Evolutionary conservation across 1,284 basidiomycete genomes (phyloP).

Genomic region (Polyporus tsugae): DNA sequence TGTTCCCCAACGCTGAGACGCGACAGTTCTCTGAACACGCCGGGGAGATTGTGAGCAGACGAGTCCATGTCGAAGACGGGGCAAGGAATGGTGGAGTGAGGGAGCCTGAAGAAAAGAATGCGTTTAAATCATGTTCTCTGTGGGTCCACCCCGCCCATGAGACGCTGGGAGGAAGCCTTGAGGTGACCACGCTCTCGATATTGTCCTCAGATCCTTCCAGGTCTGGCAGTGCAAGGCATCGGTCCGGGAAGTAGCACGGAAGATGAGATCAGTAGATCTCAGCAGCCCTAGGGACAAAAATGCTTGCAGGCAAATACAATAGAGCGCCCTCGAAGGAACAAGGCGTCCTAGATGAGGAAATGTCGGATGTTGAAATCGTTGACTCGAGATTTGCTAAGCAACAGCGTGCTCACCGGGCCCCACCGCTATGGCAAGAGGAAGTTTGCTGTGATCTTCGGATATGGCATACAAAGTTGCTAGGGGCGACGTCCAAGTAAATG

Average conservation of each 20-base stretch:
- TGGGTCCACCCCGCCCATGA: conserved; percentile 30
- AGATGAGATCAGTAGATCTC: conserved; percentile 28
- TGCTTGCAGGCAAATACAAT: conserved; percentile 22
- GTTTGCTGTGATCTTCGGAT: background rate
- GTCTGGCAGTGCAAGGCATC: conserved; percentile 15
- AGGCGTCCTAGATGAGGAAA: conserved; percentile 14
- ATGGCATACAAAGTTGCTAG: background rate
- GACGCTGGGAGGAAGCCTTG: conserved; percentile 26
- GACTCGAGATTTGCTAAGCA: conserved; percentile 15
- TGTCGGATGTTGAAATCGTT: conserved; percentile 10
- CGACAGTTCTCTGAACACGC: conserved; percentile 11
- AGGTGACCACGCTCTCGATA: conserved; percentile 21
- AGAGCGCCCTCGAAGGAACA: conserved; percentile 19
- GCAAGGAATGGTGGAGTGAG: conserved; percentile 12
- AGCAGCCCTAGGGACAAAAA: conserved; percentile 16
- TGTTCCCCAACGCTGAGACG: conserved; percentile 16
- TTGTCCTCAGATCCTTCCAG: conserved; percentile 16
- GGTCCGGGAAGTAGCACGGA: conserved; percentile 22
- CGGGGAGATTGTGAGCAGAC: background rate
- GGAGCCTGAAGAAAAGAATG: background rate
- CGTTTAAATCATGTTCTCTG: conserved; percentile 27
- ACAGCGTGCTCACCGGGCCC: conserved; percentile 1
- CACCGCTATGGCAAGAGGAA: background rate
- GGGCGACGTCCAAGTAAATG: background rate
- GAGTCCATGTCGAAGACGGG: conserved; percentile 12